Percentiles rank a stretch among this genome's conserved stretches.
Evolutionary conservation across 192 early-diverging fungal species (phyloP).

Genomic region (Coemansia sp.): DNA sequence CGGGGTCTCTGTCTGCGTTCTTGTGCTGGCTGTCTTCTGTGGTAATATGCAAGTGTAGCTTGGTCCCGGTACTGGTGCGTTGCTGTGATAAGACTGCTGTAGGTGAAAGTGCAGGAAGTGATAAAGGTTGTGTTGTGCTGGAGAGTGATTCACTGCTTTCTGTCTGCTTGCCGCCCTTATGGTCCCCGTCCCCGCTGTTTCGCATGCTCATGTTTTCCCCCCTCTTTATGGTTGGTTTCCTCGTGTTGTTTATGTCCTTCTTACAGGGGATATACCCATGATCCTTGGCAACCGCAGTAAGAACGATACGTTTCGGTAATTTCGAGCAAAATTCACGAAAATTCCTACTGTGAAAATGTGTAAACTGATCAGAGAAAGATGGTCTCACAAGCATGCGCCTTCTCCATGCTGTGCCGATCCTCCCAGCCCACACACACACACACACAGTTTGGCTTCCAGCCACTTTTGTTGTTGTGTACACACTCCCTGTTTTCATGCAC

Average conservation of each 20-base stretch:
- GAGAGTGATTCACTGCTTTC: not conserved
- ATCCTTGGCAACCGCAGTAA: not conserved
- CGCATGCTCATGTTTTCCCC: not conserved
- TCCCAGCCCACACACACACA: too few species aligned
- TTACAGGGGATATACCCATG: not conserved
- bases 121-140: not conserved
- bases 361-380: too few species aligned
- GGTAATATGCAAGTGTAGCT: not conserved
- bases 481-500: too few species aligned
- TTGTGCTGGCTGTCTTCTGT: not conserved
- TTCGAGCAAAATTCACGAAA: too few species aligned
- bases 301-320: not conserved
- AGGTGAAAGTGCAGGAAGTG: slow-evolving; percentile 4
- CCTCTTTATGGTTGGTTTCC: not conserved
- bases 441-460: too few species aligned
- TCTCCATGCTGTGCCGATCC: too few species aligned
- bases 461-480: too few species aligned
- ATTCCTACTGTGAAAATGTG: too few species aligned
- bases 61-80: slow-evolving; percentile 8
- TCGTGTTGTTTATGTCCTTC: not conserved
- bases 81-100: not conserved
- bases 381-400: too few species aligned
- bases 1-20: slow-evolving; percentile 8
- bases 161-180: not conserved
- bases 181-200: slow-evolving; percentile 16